Evolutionary conservation across 768 basidiomycete species (phyloP), one percentile per base, ranked within the genome.

Genomic region (Dioszegia aurantiaca): DNA sequence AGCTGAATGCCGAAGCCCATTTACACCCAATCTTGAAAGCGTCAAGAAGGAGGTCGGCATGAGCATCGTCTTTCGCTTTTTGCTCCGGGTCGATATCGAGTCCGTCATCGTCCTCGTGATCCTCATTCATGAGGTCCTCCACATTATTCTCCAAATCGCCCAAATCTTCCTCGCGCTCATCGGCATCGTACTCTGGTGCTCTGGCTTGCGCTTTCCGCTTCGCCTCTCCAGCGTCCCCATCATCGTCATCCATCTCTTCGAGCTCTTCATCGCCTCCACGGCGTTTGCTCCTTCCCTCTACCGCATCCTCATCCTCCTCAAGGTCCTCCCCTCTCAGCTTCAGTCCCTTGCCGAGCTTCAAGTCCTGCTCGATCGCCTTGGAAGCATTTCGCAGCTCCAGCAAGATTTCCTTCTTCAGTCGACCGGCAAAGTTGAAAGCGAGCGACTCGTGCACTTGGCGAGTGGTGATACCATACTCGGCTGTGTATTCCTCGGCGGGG

Each of bases 321-420:
- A 59, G 46, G 60, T 66, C 65, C 30, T 79, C 77, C 14, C 78
- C 75, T 10, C 61, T 57, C 19, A 73, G 67, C 28, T 59, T 61
- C 11, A 74, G 55, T 10, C 91, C 93, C 70, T 89, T 86, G 4
- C 94, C 95, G 16, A 78, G 70, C 37, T 68, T 63, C 46, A 94
- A 80, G 61, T 90, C 86, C 30, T 83, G 81, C 52, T 87, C 87
- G 73, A 92, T 87, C 60, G 80, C 82, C 77, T 85, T 89, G 61
- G 88, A 77, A 69, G 91, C 87, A 73, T 84, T 87, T 79, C 88
- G 90, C 82, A 98, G 83, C 79, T 97, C 94, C 12, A 80, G 77
- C 56, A 84, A 78, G 65, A 98, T 87, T 77, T 97, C 91, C 75
- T 86, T 89, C 78, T 87, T 90, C 68, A 99, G 80, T 42, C 81